Evolutionary conservation across 1,284 basidiomycete species (phyloP).

Genomic region (Ganoderma resinaceum): DNA sequence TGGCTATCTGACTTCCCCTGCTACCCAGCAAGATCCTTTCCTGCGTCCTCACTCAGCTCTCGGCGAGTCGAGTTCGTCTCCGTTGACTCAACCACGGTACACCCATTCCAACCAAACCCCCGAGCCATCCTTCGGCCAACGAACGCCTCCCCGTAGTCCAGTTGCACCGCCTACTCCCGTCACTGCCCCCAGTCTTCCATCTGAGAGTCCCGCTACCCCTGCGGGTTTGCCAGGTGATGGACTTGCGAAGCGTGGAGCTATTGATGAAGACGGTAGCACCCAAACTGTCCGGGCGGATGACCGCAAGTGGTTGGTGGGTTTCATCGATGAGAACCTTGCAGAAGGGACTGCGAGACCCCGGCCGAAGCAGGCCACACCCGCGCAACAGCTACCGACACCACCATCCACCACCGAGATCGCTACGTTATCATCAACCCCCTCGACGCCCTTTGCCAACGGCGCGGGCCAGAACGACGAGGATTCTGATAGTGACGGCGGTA

Average conservation of each 20-base stretch:
- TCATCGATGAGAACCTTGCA: conserved; percentile 33
- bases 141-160: conserved; percentile 64
- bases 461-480: conserved; percentile 42
- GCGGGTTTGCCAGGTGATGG: conserved; percentile 18
- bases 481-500: conserved; percentile 52
- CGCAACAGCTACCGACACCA: conserved; percentile 27
- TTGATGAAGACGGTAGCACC: conserved; percentile 26
- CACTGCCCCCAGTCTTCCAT: conserved; percentile 9
- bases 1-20: conserved; percentile 20
- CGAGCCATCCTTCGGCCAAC: conserved; percentile 24
- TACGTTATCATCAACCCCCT: conserved; percentile 11
- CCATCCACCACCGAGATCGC: conserved; percentile 20
- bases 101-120: conserved; percentile 28
- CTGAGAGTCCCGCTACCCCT: conserved; percentile 7
- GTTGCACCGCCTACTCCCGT: conserved; percentile 40
- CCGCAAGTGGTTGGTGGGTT: conserved; percentile 26
- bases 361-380: conserved; percentile 19
- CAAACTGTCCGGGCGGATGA: conserved; percentile 26
- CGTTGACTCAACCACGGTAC: conserved; percentile 19
- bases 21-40: conserved; percentile 20
- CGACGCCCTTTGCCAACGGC: conserved; percentile 5
- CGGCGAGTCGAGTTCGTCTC: conserved; percentile 19
- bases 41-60: conserved; percentile 38
- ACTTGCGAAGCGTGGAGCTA: conserved; percentile 22
- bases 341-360: conserved; percentile 31